Percentiles rank a stretch among this genome's conserved stretches.
phyloP scores from a whole-genome alignment of 2,329 filamentous ascomycete species.

The Hirsutella rhossiliensis region DNA sequence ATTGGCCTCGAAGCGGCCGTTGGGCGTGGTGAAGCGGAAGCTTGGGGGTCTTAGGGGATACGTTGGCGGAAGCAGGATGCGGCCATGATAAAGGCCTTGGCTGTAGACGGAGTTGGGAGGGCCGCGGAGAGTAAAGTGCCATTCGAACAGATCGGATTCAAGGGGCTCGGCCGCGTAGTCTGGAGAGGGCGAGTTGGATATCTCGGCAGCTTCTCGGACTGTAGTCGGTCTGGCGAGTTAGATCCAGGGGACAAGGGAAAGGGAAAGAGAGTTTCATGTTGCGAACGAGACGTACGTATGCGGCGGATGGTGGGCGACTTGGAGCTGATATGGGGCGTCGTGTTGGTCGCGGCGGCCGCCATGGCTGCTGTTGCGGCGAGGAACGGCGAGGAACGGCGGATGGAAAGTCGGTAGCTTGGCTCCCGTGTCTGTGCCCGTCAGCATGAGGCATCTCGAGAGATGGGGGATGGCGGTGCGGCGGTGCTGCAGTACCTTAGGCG shows the following conservation, averaged over 20 bases:
- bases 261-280: not conserved
- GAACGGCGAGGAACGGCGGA: not conserved
- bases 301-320: conserved; percentile 78
- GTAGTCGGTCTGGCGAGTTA: not conserved
- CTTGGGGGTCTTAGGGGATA: conserved; percentile 87
- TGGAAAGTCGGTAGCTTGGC: too few relatives aligned
- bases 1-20: conserved; percentile 89
- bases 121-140: conserved; percentile 95
- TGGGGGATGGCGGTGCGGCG: too few relatives aligned
- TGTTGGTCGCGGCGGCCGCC: not conserved
- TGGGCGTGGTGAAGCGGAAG: conserved; percentile 92
- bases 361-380: not conserved
- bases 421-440: too few relatives aligned
- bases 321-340: conserved; percentile 44
- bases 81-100: conserved; percentile 83
- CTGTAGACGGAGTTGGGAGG: conserved; percentile 73
- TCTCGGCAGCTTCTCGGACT: conserved; percentile 87
- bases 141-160: conserved; percentile 88
- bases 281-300: conserved; percentile 47
- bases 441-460: too few relatives aligned
- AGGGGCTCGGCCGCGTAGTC: conserved; percentile 80
- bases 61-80: conserved; percentile 77
- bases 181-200: conserved; percentile 65
- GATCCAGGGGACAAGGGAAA: not conserved
- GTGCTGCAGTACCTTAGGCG: too few relatives aligned